Conservation (phyloP, 352 stramenopile genomes). For the Pelagophyceae sp. region DNA sequence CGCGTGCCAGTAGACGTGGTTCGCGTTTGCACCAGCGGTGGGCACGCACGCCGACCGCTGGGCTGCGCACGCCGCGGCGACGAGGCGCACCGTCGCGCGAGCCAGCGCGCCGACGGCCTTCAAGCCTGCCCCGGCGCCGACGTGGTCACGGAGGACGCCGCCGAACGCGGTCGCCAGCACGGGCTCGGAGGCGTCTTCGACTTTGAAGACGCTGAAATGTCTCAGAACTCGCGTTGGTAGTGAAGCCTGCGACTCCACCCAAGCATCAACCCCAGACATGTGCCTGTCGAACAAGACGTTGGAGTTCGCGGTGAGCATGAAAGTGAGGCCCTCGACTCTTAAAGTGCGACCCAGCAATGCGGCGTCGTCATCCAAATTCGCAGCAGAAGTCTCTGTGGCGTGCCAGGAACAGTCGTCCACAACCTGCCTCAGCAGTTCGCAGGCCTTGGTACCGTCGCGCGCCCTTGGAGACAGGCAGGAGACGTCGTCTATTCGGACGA, state of each 20-base stretch:
- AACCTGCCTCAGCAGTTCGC: background rate
- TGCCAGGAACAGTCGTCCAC: background rate
- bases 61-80: no score
- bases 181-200: background rate
- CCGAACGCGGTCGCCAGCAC: background rate
- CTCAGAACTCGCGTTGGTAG: background rate
- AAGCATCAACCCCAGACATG: no score
- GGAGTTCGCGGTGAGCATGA: background rate
- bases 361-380: background rate
- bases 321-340: background rate
- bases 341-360: background rate
- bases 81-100: background rate
- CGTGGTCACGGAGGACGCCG: background rate
- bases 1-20: no score
- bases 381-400: background rate
- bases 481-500: background rate
- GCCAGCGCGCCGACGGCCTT: background rate
- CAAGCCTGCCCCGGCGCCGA: background rate
- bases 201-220: background rate
- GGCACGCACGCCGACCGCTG: no score
- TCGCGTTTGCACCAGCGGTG: no score
- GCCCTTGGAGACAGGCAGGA: background rate
- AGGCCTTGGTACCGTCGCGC: no score
- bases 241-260: background rate
- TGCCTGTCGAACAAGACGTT: background rate